A percentile compares a stretch with the other conserved stretches of the same genome.
These are phyloP conservation scores for Dactylellina leptospora DNA, from an alignment of 2,329 filamentous ascomycete species.

Conservation along the genomic window DNA sequence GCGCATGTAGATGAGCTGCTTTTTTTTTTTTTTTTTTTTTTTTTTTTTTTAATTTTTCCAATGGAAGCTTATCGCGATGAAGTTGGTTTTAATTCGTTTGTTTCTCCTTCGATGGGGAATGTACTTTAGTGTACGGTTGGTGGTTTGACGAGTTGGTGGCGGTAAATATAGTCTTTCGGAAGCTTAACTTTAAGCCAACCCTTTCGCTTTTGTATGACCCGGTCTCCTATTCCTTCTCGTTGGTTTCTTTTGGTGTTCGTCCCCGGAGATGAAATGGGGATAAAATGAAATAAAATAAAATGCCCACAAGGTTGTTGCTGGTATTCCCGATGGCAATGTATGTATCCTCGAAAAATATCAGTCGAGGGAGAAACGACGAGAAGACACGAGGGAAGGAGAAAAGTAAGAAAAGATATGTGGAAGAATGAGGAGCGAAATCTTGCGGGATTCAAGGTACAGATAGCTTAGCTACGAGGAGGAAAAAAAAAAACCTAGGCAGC, in stretches of 20 bases:
- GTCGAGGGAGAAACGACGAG: not conserved
- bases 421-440: not conserved
- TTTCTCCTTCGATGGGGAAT: too few relatives aligned
- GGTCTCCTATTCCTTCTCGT: not conserved
- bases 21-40: not conserved
- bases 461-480: not conserved
- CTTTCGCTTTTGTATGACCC: not conserved
- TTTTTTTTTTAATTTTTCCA: not conserved
- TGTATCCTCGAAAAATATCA: too few relatives aligned
- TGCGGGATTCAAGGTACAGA: not conserved
- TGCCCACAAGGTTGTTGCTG: too few relatives aligned
- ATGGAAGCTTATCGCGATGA: constrained; percentile 30
- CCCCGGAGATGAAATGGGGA: not conserved
- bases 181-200: constrained; percentile 39
- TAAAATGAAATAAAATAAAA: too few relatives aligned
- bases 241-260: not conserved
- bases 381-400: not conserved
- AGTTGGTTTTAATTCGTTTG: too few relatives aligned
- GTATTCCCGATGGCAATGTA: too few relatives aligned
- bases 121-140: not conserved
- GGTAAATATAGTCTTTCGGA: constrained; percentile 28
- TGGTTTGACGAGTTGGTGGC: constrained; percentile 11
- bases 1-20: not conserved
- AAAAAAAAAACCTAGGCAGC: constrained; percentile 47
- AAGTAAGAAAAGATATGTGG: not conserved